Percentiles rank a stretch among this genome's conserved stretches.
phyloP scores from a whole-genome alignment of 2,329 filamentous ascomycete species.

The Leptosphaerulina australis region DNA sequence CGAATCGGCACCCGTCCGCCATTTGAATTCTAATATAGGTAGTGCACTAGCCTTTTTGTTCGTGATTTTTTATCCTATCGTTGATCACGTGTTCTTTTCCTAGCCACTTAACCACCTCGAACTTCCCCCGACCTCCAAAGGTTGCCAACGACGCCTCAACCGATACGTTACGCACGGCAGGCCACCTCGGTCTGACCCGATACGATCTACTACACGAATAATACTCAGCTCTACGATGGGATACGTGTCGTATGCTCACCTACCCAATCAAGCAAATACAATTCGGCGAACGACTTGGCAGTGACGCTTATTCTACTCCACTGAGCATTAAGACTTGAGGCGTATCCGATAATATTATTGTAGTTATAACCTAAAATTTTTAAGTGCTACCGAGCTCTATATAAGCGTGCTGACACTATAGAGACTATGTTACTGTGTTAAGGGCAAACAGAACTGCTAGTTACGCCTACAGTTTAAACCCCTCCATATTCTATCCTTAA shows the following conservation, averaged over 20 bases:
- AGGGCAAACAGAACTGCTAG: too few species aligned
- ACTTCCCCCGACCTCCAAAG: background rate
- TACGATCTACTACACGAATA: background rate
- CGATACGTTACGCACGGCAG: background rate
- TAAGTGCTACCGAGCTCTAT: too few species aligned
- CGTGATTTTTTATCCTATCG: too few species aligned
- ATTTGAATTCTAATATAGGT: too few species aligned
- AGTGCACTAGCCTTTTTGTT: too few species aligned
- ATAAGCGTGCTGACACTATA: too few species aligned
- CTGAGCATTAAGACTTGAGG: background rate
- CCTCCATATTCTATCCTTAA: too few species aligned
- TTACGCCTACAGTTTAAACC: too few species aligned
- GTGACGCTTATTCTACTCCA: slow-evolving; percentile 1
- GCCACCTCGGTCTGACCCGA: background rate
- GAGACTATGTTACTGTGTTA: too few species aligned
- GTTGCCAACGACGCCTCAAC: background rate
- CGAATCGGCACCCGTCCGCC: too few species aligned
- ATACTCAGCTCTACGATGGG: background rate
- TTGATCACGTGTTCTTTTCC: background rate
- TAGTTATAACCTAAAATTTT: too few species aligned
- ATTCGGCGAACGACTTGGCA: background rate
- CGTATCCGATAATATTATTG: too few species aligned
- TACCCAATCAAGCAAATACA: background rate
- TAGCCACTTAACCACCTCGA: background rate
- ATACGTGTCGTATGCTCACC: slow-evolving; percentile 1